Base-by-base conservation (phyloP, 2,329 filamentous ascomycete genomes). In the Aurifilum marmelostoma region DNA sequence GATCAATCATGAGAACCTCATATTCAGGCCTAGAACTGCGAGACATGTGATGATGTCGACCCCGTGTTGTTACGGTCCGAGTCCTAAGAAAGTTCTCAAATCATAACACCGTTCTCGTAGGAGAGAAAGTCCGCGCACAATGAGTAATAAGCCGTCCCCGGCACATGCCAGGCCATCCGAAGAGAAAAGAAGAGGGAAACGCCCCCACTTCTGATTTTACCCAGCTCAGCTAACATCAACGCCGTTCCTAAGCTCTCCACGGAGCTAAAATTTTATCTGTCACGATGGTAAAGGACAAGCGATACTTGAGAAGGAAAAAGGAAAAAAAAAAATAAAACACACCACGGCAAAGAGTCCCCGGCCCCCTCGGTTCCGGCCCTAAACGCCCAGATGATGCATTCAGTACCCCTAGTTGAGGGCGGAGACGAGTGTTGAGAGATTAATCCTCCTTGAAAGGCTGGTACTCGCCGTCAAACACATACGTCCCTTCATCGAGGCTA, bases 361-460 rank as follows among this genome's bases (percentile, higher is more conserved):
- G 21, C 56, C 21, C 4, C 37, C 37, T 37, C n/a, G 14, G 21
- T 18, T 47, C 27, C 37, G 8, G 27, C 24, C 37, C 37, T 27
- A 63, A 39, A 63, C 37, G 37, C 60, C 60, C 41, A 18, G 14
- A 47, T 27, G 32, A 63, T 63, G 37, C 41, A 27, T 27, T 29
- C 60, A 27, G 4, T 63, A 39, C 24, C 60, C 56, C 21, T 1
- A 2, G 7, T 37, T 21, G 29, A 37, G 32, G 56, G 56, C 18
- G 16, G 32, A 37, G 14, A 11, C 3, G 56, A 14, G 56, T 9
- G 29, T 34, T 4, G 8, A 34, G 8, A 34, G 4, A 27, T 18
- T 43, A 62, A 18, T 62, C 59, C 1, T 74, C 75, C 50, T 74
- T 70, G 68, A 81, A 71, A 16, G 63, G 52, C 47, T 60, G 63